A percentile compares a stretch with the other conserved stretches of the same genome.
These are phyloP conservation scores for Eucalyptus sideroxylon DNA, from an alignment of 345 rosid species.

Conservation along the genomic window DNA sequence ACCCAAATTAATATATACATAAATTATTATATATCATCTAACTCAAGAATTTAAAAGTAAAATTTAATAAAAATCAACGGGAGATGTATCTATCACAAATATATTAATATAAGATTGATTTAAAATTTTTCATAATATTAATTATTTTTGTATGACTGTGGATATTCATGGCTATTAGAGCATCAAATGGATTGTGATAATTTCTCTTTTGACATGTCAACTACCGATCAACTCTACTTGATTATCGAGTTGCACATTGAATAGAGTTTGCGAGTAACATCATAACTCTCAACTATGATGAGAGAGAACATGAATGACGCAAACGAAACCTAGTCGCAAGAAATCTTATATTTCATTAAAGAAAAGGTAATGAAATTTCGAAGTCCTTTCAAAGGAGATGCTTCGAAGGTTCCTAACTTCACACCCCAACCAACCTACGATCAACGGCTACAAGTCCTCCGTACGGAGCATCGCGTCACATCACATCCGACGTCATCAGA, in stretches of 20 bases:
- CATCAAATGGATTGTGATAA: too few relatives aligned
- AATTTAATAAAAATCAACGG: too few relatives aligned
- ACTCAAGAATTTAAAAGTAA: rapidly evolving
- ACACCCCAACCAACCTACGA: too few relatives aligned
- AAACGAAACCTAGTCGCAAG: too few relatives aligned
- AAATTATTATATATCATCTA: rapidly evolving
- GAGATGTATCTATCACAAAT: rapidly evolving
- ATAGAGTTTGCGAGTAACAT: neutral
- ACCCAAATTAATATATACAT: too few relatives aligned
- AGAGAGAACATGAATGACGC: neutral
- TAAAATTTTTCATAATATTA: too few relatives aligned
- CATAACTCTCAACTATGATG: too few relatives aligned
- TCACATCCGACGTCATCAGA: neutral
- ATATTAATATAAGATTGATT: rapidly evolving
- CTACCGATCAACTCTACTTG: too few relatives aligned
- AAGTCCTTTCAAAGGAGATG: neutral
- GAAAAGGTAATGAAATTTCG: neutral
- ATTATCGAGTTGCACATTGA: too few relatives aligned
- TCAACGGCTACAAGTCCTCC: neutral
- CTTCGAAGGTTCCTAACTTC: neutral
- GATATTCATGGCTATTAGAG: too few relatives aligned
- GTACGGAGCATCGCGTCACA: neutral
- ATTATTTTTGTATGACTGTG: too few relatives aligned
- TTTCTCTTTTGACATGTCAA: neutral
- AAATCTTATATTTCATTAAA: neutral